Percentiles rank a stretch among this genome's conserved stretches.
Evolutionary conservation across 805 yeast genomes (phyloP).

Genomic region (Debaryomyces tyrocola): DNA sequence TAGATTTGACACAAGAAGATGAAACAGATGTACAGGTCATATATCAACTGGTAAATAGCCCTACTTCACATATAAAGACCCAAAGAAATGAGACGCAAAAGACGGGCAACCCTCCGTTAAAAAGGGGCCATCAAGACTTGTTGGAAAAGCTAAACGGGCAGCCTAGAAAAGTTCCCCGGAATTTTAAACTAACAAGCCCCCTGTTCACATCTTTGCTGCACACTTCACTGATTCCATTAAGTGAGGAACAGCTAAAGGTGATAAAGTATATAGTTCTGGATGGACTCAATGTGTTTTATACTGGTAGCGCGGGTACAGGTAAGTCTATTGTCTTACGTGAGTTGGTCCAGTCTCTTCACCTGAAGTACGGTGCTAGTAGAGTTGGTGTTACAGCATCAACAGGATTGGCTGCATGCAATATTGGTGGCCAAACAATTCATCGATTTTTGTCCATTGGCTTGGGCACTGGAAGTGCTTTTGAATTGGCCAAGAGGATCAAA

Average conservation of each 20-base stretch:
- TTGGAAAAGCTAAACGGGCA: conserved; percentile 17
- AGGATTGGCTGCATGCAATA: conserved; percentile 92
- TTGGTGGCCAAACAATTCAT: conserved; percentile 89
- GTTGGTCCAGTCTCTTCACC: conserved; percentile 54
- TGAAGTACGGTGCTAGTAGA: conserved; percentile 39
- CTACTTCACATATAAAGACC: background rate
- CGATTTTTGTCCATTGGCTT: conserved; percentile 84
- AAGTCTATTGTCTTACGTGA: conserved; percentile 69
- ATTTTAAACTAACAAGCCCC: conserved; percentile 2
- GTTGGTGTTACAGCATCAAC: conserved; percentile 95
- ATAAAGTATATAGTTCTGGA: conserved; percentile 51
- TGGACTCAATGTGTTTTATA: conserved; percentile 61
- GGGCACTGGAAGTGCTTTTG: conserved; percentile 53
- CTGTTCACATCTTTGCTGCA: conserved; percentile 4
- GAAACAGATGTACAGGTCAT: conserved; percentile 1
- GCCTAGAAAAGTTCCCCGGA: conserved; percentile 22
- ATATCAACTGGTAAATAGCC: conserved; percentile 2
- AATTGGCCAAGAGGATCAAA: conserved; percentile 49
- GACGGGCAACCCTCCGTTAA: conserved; percentile 9
- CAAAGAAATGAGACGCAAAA: background rate
- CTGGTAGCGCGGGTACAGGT: conserved; percentile 90
- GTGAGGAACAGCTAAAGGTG: conserved; percentile 48
- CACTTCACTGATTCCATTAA: conserved; percentile 8
- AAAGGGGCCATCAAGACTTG: conserved; percentile 20
- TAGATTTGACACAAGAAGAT: conserved; percentile 9